Evolutionary conservation across 2,329 filamentous ascomycete species (phyloP), one percentile per base, ranked within the genome.

Genomic region (Ophiocordyceps unilateralis): DNA sequence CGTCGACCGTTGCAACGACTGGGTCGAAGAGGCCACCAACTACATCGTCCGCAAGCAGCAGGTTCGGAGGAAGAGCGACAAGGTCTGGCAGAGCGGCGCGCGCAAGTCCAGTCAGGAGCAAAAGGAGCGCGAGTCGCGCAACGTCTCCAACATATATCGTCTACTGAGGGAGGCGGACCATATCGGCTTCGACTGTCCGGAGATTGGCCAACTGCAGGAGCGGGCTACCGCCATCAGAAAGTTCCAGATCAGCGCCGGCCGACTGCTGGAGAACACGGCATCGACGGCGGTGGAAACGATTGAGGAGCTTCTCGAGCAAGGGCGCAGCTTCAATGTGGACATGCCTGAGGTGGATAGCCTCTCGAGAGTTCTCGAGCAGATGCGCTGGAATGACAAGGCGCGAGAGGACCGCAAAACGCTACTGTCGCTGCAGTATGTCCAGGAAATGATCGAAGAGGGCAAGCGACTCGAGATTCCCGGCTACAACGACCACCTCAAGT

Each of bases 31-130:
- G 64, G 91, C 91, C 50, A 91, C 85, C 55, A 88, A 83, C 57
- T 98, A 93, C 67, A 94, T 88, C 55, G 88, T 91, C 46, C 83
- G 91, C 52, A 98, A 98, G 66, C 89, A 95, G 65, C 89, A 95
- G 63, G 93, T 93, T 56, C 83, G 91, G 48, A 85, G 89, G 47
- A 96, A 96, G 64, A 93, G 83, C 60, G 89, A 95, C 55, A 91
- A 86, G 56, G 76, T 75, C 39, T 91, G 83, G 77, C 83, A 86
- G 49, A 81, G 76, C 53, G 74, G 78, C 44, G 75, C 74, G 52
- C 71, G 79, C 41, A 89, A 83, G 60, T 81, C 78, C 42, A 76
- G 56, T 21, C 55, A 68, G 57, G 88, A 95, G 55, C 72, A 82
- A 52, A 91, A 93, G 61, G 61, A 95, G 57, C 79, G 79, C 51